Conservation (phyloP, 345 rosid species). For the Eucalyptus regnans region DNA sequence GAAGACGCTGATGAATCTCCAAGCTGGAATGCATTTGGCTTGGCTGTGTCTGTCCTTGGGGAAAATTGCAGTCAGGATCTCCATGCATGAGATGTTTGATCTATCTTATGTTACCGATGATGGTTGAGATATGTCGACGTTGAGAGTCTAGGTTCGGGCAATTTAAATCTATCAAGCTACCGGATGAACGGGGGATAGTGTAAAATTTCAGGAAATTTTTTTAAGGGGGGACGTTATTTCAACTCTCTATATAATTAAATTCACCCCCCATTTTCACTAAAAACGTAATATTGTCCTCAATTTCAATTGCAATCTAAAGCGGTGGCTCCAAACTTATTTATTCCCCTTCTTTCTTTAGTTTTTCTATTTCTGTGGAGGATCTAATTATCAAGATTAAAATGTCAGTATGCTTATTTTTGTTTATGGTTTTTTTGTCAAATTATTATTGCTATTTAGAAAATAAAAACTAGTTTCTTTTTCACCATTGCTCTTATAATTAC, state of each 20-base stretch:
- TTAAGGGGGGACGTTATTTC: background rate
- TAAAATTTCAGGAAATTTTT: background rate
- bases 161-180: rapidly evolving
- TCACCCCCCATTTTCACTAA: background rate
- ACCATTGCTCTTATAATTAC: too few relatives aligned
- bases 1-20: background rate
- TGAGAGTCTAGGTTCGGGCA: background rate
- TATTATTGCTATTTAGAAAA: too few relatives aligned
- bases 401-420: background rate
- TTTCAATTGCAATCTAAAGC: background rate
- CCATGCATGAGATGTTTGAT: background rate
- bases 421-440: background rate
- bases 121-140: background rate
- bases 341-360: background rate
- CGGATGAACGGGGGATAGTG: background rate
- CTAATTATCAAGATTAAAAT: background rate
- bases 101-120: background rate
- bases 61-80: background rate
- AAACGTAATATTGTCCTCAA: background rate
- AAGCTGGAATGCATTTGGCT: background rate
- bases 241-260: background rate
- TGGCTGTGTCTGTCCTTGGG: background rate
- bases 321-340: background rate
- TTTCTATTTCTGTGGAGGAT: background rate
- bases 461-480: too few relatives aligned